These are phyloP conservation scores for Plasmodium reichenowi DNA, from an alignment of 169 alveolate genomes.

Conservation along the genomic window DNA sequence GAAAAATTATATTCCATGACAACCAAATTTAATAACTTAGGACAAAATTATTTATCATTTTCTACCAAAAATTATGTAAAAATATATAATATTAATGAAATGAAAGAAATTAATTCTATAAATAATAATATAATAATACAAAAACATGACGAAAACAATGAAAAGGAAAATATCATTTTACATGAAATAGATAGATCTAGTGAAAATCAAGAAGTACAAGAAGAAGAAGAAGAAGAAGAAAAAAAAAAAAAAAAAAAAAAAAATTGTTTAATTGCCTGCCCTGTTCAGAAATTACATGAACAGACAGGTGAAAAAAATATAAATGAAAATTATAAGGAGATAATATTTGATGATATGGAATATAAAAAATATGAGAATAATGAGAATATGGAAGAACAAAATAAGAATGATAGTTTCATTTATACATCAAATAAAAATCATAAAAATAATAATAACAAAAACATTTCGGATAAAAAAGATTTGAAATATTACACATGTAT, in stretches of 20 bases:
- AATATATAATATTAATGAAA: constrained; percentile 25
- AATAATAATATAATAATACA: not conserved
- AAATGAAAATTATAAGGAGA: not conserved
- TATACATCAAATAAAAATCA: not conserved
- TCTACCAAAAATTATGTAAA: constrained; percentile 50
- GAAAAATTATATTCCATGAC: constrained; percentile 41
- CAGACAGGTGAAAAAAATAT: not conserved
- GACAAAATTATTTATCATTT: constrained; percentile 26
- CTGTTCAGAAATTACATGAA: too few relatives aligned
- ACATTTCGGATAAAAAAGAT: constrained; percentile 2
- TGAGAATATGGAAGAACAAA: not conserved
- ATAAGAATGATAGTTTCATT: not conserved
- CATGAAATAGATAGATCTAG: not conserved
- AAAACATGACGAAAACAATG: not conserved
- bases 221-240: not conserved
- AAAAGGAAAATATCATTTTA: too few relatives aligned
- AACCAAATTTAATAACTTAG: constrained; percentile 8
- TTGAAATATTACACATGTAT: constrained; percentile 23
- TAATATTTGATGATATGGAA: not conserved
- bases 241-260: not conserved
- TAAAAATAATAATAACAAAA: not conserved
- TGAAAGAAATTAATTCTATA: not conserved
- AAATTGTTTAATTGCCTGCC: not conserved
- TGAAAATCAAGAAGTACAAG: not conserved
- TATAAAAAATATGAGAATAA: not conserved